These are phyloP conservation scores for Ceratopteris richardii DNA, from an alignment of 75 land plant genomes.

Conservation along the genomic window DNA sequence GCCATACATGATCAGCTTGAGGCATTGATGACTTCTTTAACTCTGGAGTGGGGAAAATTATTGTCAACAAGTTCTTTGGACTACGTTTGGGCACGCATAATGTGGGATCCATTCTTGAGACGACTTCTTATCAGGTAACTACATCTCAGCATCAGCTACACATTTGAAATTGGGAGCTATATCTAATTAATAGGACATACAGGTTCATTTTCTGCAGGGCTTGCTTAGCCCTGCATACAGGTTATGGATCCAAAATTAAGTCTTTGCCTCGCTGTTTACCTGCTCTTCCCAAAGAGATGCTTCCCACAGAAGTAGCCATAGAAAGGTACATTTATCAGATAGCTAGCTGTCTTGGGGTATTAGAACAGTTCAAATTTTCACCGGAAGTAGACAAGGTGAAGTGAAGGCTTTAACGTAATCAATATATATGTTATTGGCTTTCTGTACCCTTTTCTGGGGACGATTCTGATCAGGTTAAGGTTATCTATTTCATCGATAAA, in stretches of 20 bases:
- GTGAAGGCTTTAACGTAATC: too few species aligned
- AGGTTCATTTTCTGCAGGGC: constrained; percentile 72
- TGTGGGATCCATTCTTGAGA: constrained; percentile 79
- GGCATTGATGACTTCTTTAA: constrained; percentile 49
- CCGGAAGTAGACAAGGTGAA: too few species aligned
- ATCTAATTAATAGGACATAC: not conserved
- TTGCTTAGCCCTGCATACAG: constrained; percentile 29
- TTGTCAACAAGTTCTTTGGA: constrained; percentile 60
- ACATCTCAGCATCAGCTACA: not conserved
- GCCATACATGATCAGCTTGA: constrained; percentile 52
- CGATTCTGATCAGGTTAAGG: too few species aligned
- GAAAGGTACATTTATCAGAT: constrained; percentile 30
- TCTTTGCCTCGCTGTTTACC: constrained; percentile 54
- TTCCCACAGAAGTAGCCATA: constrained; percentile 31
- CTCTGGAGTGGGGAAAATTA: constrained; percentile 63
- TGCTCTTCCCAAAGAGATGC: constrained; percentile 35
- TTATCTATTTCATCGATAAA: too few species aligned
- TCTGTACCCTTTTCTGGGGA: too few species aligned
- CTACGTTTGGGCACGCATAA: constrained; percentile 74
- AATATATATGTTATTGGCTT: too few species aligned
- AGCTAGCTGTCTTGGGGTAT: constrained; percentile 36
- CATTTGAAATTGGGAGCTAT: not conserved
- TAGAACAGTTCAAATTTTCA: constrained; percentile 26
- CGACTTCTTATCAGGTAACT: constrained; percentile 67
- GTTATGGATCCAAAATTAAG: constrained; percentile 14